These are phyloP conservation scores for Dactylonectria estremocensis DNA, from an alignment of 2,329 filamentous ascomycete genomes.

Conservation along the genomic window DNA sequence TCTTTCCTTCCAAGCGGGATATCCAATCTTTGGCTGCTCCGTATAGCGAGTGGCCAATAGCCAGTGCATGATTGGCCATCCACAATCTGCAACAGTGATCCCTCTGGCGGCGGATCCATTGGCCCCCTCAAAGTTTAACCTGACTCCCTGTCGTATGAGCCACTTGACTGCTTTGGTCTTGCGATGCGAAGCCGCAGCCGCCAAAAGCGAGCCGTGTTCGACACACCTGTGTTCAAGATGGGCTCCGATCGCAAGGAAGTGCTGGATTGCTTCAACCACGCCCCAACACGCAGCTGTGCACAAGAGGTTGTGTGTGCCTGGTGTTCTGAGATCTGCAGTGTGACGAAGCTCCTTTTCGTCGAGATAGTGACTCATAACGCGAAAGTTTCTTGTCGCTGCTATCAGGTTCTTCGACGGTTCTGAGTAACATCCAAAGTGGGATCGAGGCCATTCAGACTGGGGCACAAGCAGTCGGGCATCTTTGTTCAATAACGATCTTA, in stretches of 20 bases:
- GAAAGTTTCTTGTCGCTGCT: not conserved
- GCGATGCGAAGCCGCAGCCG: not conserved
- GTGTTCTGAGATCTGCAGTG: not conserved
- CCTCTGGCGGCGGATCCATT: not conserved
- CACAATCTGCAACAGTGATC: not conserved
- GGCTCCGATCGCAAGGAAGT: not conserved
- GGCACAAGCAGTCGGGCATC: not conserved
- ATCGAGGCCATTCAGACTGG: not conserved
- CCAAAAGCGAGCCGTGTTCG: slow-evolving; percentile 15
- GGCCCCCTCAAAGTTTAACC: not conserved
- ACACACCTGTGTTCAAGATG: slow-evolving; percentile 1
- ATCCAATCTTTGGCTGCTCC: not conserved
- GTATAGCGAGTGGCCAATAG: not conserved
- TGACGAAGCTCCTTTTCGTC: not conserved
- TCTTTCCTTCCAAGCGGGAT: not conserved
- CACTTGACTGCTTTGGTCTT: not conserved
- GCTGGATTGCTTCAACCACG: not conserved
- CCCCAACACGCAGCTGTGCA: slow-evolving; percentile 6
- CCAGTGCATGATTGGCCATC: slow-evolving; percentile 1
- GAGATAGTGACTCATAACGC: not conserved
- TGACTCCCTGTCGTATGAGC: not conserved
- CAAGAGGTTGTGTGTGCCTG: slow-evolving; percentile 5
- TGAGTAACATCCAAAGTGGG: accelerated
- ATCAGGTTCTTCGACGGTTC: not conserved
- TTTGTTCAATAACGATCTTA: not conserved